A percentile compares a stretch with the other conserved stretches of the same genome.
These are phyloP conservation scores for Zygosaccharomyces pseudorouxii DNA, from an alignment of 805 yeast species.

Conservation along the genomic window DNA sequence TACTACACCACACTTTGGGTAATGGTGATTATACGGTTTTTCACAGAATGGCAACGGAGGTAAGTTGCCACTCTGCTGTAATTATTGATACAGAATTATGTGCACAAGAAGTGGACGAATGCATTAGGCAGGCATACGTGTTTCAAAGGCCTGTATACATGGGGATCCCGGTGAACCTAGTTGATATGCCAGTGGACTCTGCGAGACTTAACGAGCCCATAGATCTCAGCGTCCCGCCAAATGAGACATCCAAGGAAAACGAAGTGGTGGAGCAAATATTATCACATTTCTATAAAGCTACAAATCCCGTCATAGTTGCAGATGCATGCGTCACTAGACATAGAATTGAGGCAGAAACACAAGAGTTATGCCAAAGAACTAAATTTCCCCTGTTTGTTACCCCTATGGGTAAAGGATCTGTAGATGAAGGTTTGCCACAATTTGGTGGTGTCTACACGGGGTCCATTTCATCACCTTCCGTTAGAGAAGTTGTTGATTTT, in stretches of 20 bases:
- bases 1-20: conserved; percentile 29
- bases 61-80: conserved; percentile 50
- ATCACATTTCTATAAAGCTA: conserved; percentile 42
- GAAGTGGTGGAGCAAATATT: conserved; percentile 43
- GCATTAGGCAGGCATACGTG: conserved; percentile 42
- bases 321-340: conserved; percentile 64
- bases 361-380: conserved; percentile 42
- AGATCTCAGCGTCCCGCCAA: conserved; percentile 19
- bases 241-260: conserved; percentile 31
- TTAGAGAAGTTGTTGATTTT: conserved; percentile 42
- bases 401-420: conserved; percentile 55
- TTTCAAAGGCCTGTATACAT: conserved; percentile 69
- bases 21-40: conserved; percentile 46
- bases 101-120: conserved; percentile 45
- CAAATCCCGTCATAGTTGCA: conserved; percentile 54
- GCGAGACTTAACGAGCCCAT: conserved; percentile 36
- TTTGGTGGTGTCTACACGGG: conserved; percentile 69
- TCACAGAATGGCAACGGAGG: conserved; percentile 45
- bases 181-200: conserved; percentile 39
- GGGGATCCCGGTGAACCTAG: conserved; percentile 61
- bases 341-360: conserved; percentile 38
- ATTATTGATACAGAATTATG: conserved; percentile 52
- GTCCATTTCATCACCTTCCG: conserved; percentile 43
- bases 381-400: conserved; percentile 51
- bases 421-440: conserved; percentile 53